Evolutionary conservation across 306 rosid genomes (phyloP).

Genomic region (Calophaca sinica): DNA sequence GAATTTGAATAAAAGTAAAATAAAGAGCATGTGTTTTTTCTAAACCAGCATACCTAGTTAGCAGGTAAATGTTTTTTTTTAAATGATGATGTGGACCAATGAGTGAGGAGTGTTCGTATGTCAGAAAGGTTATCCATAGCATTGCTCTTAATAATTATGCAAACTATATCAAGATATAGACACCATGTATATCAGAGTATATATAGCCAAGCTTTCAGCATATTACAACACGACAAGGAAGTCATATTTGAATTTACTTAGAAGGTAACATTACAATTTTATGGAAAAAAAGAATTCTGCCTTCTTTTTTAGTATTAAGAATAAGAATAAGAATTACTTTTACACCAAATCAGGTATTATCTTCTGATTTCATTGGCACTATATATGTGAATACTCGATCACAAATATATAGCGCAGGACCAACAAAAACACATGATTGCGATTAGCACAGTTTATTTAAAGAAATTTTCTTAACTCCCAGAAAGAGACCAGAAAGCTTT

Average conservation of each 20-base stretch:
- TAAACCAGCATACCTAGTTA: no score
- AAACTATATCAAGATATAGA: not conserved
- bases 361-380: not conserved
- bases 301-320: not conserved
- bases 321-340: no score
- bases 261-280: not conserved
- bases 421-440: constrained; percentile 13
- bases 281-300: not conserved
- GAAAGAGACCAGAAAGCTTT: not conserved
- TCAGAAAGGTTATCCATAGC: no score
- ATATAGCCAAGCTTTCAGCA: not conserved
- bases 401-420: not conserved
- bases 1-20: no score
- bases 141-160: not conserved
- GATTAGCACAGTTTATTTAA: not conserved
- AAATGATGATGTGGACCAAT: no score
- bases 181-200: no score
- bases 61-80: no score
- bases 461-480: not conserved
- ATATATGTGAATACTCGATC: not conserved
- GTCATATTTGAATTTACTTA: not conserved
- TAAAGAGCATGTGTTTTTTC: no score
- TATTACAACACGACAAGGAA: not conserved
- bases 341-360: constrained; percentile 11
- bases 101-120: no score